Evolutionary conservation across 2,329 filamentous ascomycete genomes (phyloP).

Genomic region (Penicillium sp.): DNA sequence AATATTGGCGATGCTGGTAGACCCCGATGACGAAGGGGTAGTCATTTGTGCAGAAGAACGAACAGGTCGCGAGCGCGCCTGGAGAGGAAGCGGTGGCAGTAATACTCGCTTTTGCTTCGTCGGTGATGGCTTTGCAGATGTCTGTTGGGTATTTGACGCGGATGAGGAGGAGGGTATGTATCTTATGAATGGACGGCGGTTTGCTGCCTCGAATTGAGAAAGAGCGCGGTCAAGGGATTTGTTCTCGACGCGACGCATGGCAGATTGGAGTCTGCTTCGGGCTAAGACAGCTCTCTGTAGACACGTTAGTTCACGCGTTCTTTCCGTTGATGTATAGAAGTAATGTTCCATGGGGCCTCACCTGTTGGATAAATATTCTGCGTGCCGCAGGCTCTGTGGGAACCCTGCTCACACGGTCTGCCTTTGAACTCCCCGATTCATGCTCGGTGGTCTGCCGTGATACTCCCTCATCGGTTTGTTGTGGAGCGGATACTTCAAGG

Average conservation of each 20-base stretch:
- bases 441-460: conserved; percentile 12
- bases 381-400: conserved; percentile 34
- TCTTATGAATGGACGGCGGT: conserved; percentile 4
- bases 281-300: conserved; percentile 39
- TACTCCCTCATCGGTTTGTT: neutral
- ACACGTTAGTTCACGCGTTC: conserved; percentile 13
- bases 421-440: conserved; percentile 13
- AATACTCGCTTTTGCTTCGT: conserved; percentile 9
- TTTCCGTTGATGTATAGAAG: neutral
- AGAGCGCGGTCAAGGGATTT: conserved; percentile 38
- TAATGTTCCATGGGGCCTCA: conserved; percentile 16
- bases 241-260: conserved; percentile 36
- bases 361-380: conserved; percentile 39
- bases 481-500: neutral
- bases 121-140: neutral
- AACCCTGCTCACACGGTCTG: conserved; percentile 18
- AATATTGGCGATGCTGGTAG: neutral
- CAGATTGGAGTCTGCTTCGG: conserved; percentile 34
- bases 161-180: neutral
- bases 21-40: conserved; percentile 2
- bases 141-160: neutral
- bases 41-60: conserved; percentile 10
- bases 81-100: conserved; percentile 14
- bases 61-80: conserved; percentile 12
- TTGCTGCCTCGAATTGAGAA: conserved; percentile 37